Evolutionary conservation across 345 rosid species (phyloP).

Genomic region (Salix viminalis): DNA sequence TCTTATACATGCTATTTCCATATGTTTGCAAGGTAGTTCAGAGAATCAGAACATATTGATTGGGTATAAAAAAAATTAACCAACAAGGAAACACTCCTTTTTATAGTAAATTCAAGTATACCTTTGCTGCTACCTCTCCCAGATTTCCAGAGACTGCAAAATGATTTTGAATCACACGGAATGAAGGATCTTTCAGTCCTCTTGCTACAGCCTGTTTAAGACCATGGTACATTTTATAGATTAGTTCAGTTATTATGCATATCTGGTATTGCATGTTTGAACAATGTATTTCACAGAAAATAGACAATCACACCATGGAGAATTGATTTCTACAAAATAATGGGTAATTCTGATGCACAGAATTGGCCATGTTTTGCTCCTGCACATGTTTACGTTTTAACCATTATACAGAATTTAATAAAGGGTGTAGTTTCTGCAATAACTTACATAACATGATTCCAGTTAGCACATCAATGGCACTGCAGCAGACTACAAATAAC

Average conservation of each 20-base stretch:
- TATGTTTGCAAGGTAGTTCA: too few species aligned
- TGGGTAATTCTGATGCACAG: too few species aligned
- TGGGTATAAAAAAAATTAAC: not conserved
- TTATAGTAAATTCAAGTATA: slow-evolving; percentile 17
- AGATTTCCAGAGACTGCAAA: slow-evolving; percentile 82
- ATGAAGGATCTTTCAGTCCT: slow-evolving; percentile 94
- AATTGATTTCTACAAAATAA: too few species aligned
- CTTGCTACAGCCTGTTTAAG: slow-evolving; percentile 80
- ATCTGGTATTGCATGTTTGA: not conserved
- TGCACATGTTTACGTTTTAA: too few species aligned
- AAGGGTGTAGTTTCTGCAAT: not conserved
- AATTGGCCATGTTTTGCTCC: too few species aligned
- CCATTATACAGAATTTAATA: not conserved
- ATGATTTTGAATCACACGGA: slow-evolving; percentile 88
- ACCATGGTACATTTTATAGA: not conserved
- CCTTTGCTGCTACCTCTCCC: slow-evolving; percentile 98
- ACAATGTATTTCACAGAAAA: too few species aligned
- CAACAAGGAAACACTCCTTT: not conserved
- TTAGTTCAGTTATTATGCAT: not conserved
- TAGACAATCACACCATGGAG: too few species aligned
- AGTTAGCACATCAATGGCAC: not conserved
- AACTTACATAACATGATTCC: not conserved
- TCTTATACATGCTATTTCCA: not conserved
- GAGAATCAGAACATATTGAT: too few species aligned
- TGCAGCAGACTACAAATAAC: not conserved